phyloP scores from a whole-genome alignment of 2,329 filamentous ascomycete species.

The Trichoderma sp. region DNA sequence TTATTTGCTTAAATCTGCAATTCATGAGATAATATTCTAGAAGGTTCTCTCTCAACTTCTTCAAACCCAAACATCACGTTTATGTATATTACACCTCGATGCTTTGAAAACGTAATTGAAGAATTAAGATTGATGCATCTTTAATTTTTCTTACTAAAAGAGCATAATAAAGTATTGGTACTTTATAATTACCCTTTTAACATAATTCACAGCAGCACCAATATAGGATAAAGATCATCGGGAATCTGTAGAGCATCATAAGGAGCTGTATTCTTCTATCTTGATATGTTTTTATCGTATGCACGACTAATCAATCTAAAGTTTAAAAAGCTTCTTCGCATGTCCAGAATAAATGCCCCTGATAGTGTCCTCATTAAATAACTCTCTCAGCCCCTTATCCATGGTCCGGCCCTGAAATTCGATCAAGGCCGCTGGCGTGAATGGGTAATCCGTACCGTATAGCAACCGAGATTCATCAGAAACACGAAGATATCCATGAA shows the following conservation, averaged over 20 bases:
- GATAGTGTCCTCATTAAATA: constrained; percentile 10
- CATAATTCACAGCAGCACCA: background rate
- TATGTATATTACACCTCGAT: background rate
- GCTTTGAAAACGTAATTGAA: background rate
- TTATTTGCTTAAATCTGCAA: too few relatives aligned
- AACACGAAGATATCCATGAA: constrained; percentile 45
- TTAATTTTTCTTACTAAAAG: background rate
- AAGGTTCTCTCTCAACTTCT: background rate
- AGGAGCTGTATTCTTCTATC: background rate
- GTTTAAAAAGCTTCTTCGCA: background rate
- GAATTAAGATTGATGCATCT: background rate
- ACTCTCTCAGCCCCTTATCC: constrained; percentile 3
- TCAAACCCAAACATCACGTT: too few relatives aligned
- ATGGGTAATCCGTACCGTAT: constrained; percentile 54
- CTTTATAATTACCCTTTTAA: background rate
- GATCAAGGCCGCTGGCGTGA: constrained; percentile 34
- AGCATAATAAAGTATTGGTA: too few relatives aligned
- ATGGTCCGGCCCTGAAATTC: background rate
- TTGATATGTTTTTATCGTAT: background rate
- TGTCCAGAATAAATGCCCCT: constrained; percentile 4
- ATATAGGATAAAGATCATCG: background rate
- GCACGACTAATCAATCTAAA: background rate
- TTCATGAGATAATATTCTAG: background rate
- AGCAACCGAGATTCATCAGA: constrained; percentile 42
- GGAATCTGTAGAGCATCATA: background rate